Percentiles rank a stretch among this genome's conserved stretches.
These are phyloP conservation scores for Angophora floribunda DNA, from an alignment of 345 rosid genomes.

Conservation along the genomic window DNA sequence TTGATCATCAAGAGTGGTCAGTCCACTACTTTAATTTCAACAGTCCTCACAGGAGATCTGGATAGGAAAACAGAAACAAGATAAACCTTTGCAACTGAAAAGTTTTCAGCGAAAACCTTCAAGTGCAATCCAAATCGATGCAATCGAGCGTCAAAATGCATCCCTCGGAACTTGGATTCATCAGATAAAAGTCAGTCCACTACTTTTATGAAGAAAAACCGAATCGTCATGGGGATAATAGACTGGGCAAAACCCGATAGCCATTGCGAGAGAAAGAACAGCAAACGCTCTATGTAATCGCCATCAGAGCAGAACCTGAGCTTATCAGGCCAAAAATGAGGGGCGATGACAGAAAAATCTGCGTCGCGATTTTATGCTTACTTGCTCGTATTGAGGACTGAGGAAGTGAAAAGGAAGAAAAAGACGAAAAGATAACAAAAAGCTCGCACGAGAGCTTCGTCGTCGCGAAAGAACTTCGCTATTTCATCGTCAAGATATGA, in stretches of 20 bases:
- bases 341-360: not conserved
- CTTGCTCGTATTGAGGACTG: not conserved
- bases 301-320: not conserved
- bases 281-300: not conserved
- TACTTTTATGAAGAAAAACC: not conserved
- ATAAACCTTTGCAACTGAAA: not conserved
- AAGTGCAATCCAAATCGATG: not conserved
- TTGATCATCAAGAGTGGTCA: not conserved
- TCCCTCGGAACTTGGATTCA: not conserved
- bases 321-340: not conserved
- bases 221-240: not conserved
- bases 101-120: not conserved
- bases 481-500: not conserved
- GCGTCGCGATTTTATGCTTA: not conserved
- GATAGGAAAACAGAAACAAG: not conserved
- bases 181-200: conserved; percentile 5
- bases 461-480: not conserved
- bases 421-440: not conserved
- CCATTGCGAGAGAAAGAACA: not conserved
- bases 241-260: not conserved
- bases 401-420: not conserved
- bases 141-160: not conserved
- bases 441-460: not conserved
- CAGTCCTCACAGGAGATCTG: not conserved
- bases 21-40: not conserved